Evolutionary conservation across 2,329 filamentous ascomycete species (phyloP), one percentile per base, ranked within the genome.

Genomic region (Pseudocercospora fuligena): DNA sequence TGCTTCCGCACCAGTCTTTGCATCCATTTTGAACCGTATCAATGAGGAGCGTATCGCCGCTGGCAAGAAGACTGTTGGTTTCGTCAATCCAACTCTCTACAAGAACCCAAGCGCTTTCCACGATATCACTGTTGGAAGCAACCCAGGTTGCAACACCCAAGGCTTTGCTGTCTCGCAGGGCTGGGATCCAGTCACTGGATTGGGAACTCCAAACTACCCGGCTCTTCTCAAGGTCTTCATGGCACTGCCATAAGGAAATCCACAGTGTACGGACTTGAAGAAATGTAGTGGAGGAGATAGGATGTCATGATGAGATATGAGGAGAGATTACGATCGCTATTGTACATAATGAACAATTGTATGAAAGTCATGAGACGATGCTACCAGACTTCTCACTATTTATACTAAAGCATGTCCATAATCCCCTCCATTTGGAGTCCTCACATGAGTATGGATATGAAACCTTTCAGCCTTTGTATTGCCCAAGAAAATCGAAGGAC

Each of bases 81-180:
- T 75, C 63, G 68, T 75, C 9, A 76, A 76, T 63, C 73, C 74
- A 5, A 72, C 70, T 25, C 62, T 72, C 33, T 85, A 85, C 69
- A 78, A 78, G 4, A 79, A 84, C 59, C 76, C 74, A 8, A 56
- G 25, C 29, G 73, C 68, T 1, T 67, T 81, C 53, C 77, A 79
- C 59, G 79, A 80, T 68, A 79, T 80, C 40, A 79, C 75, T 2
- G 63, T 61, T 3, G 79, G 79, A 5, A 72, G 66, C 12, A 80
- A 79, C 62, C 69, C 67, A 3, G 78, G 78, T 1, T 80, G 78
- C 65, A 74, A 73, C 23, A 73, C 73, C 0, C 47, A 57, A 21
- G 74, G 74, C 1, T 76, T 75, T 46, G 25, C 61, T 14, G 75
- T 69, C 7, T 47, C 65, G 1, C 54, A 46, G 6, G 75, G 77